Evolutionary conservation across 257 asterid species (phyloP), one percentile per base, ranked within the genome.

Genomic region (Striga asiatica): DNA sequence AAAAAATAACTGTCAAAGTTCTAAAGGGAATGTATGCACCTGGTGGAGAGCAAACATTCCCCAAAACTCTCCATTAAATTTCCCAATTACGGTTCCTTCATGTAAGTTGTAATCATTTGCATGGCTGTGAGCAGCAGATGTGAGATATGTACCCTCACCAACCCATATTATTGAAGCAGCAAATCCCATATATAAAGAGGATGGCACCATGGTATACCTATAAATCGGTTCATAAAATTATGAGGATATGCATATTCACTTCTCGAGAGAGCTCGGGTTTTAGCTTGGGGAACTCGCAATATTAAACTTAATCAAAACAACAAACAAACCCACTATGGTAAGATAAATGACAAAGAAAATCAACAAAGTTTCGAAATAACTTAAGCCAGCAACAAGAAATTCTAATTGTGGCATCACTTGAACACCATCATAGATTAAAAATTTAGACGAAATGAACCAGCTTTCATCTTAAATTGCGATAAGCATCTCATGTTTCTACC

Each of bases 131-230:
- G 97, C 97, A 25, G 83, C 73, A 31, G 93, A 74, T 41, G 93
- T 89, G 69, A 89, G 96, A 73, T 85, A 89, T 3, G 97, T 85
- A 47, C 97, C 97, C 97, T 85, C 74, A 49, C 81, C 94, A 79
- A 92, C 99, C 97, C 99, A 92, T 71, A 88, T 84, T 67, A 92
- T 81, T 18, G 97, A 83, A 51, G 99, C 82, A 1, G 94, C 79
- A 68, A 92, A 92, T 31, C 99, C 99, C 65, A 92, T 78, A 76
- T 88, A 88, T 62, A 88, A 18, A 13, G 97, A 92, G 66, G 97
- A 68, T 27, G 94, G 96, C 72, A 92, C 85, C 97, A 92, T 84
- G 11, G 99, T 77, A 67, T 81, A 92, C 99, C 97, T 92, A 64
- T 20, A 56, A 68, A 43, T 69, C 20, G 28, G 39, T 34, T 8